Conservation (phyloP, 2,329 filamentous ascomycete species). For the Hypoxylon sp. region DNA sequence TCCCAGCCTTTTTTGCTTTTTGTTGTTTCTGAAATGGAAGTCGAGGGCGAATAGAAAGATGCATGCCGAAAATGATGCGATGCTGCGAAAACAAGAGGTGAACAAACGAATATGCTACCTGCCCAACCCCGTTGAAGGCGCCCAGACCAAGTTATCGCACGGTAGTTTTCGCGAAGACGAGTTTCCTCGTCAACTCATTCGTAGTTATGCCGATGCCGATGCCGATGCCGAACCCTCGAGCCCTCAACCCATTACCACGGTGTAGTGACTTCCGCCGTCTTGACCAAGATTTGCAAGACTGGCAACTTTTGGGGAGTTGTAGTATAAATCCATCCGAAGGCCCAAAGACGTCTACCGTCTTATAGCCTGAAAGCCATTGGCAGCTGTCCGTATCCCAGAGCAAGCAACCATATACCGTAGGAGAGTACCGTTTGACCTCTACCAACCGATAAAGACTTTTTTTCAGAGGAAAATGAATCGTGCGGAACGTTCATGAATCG, state of each 20-base stretch:
- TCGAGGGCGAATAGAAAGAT: slow-evolving; percentile 32
- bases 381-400: slow-evolving; percentile 34
- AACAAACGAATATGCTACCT: slow-evolving; percentile 36
- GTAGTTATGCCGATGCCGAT: slow-evolving; percentile 24
- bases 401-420: slow-evolving; percentile 34
- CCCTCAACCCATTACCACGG: slow-evolving; percentile 32
- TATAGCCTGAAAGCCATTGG: slow-evolving; percentile 39
- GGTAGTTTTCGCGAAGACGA: slow-evolving; percentile 32
- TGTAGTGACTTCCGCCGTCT: slow-evolving; percentile 26
- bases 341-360: slow-evolving; percentile 33
- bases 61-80: slow-evolving; percentile 42
- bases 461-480: slow-evolving; percentile 39
- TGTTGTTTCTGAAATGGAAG: slow-evolving; percentile 34
- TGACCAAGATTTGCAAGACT: slow-evolving; percentile 17
- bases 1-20: slow-evolving; percentile 40
- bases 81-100: slow-evolving; percentile 33
- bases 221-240: slow-evolving; percentile 18
- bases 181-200: slow-evolving; percentile 24
- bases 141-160: slow-evolving; percentile 29
- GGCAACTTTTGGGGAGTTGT: slow-evolving; percentile 34
- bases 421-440: slow-evolving; percentile 47
- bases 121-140: slow-evolving; percentile 33
- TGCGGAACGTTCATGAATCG: slow-evolving; percentile 45
- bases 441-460: slow-evolving; percentile 28
- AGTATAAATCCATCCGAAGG: slow-evolving; percentile 38